Evolutionary conservation across 2,329 filamentous ascomycete genomes (phyloP).

Genomic region (Didymella pinodella): DNA sequence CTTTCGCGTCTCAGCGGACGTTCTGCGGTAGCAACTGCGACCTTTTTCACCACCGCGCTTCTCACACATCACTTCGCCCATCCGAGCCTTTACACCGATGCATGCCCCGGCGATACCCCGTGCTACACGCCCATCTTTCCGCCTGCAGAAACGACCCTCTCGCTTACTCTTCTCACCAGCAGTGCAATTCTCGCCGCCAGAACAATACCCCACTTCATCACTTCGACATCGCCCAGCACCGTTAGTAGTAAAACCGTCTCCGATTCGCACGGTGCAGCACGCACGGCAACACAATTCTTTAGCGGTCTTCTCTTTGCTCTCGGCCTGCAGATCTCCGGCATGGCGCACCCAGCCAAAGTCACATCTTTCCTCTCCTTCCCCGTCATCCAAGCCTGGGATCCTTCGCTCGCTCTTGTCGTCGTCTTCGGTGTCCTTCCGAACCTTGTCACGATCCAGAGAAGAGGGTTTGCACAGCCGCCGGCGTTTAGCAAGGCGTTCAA

Average conservation of each 20-base stretch:
- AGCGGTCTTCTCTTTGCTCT: constrained; percentile 61
- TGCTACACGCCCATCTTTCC: constrained; percentile 60
- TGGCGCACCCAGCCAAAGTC: constrained; percentile 61
- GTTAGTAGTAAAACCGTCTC: background rate
- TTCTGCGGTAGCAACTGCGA: constrained; percentile 56
- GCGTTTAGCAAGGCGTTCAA: constrained; percentile 54
- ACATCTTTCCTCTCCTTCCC: constrained; percentile 60
- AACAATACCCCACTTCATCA: constrained; percentile 35
- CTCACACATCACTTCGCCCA: constrained; percentile 52
- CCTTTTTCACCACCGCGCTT: constrained; percentile 46
- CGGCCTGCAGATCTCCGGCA: constrained; percentile 60
- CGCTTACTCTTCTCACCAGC: constrained; percentile 48
- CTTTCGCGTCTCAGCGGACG: constrained; percentile 59
- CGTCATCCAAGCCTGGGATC: constrained; percentile 56
- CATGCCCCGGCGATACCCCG: constrained; percentile 50
- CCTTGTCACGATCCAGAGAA: constrained; percentile 44
- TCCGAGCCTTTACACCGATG: constrained; percentile 50
- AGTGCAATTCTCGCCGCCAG: constrained; percentile 37
- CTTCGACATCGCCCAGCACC: constrained; percentile 11
- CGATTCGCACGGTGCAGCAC: constrained; percentile 31
- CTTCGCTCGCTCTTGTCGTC: constrained; percentile 59
- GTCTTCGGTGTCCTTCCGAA: constrained; percentile 60
- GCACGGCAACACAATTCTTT: constrained; percentile 53
- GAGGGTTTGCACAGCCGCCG: constrained; percentile 47
- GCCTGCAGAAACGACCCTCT: constrained; percentile 35